phyloP scores from a whole-genome alignment of 495 filamentous ascomycete genomes.

The Talaromyces liani region DNA sequence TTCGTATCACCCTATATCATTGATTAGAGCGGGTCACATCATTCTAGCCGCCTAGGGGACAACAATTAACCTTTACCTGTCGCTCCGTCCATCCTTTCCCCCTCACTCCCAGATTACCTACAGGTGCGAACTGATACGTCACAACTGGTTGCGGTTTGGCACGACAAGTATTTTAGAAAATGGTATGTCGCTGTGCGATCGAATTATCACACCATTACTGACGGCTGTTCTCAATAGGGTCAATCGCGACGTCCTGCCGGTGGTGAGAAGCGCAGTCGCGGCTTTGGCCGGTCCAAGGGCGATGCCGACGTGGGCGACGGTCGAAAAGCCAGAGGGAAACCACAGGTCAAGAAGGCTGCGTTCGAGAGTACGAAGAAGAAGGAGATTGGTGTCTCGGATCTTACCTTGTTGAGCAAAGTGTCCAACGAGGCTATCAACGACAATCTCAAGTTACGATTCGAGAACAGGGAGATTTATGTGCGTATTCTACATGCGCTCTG shows the following conservation, averaged over 20 bases:
- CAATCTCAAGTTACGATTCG: slow-evolving; percentile 94
- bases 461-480: slow-evolving; percentile 93
- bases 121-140: slow-evolving; percentile 17
- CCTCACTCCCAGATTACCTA: not conserved
- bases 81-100: not conserved
- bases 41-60: not conserved
- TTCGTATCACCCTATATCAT: not conserved
- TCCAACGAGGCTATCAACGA: slow-evolving; percentile 99
- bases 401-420: slow-evolving; percentile 96
- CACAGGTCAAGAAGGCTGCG: slow-evolving; percentile 84
- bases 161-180: slow-evolving; percentile 1
- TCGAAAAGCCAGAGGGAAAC: slow-evolving; percentile 42
- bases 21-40: not conserved
- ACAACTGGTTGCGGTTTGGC: slow-evolving; percentile 16
- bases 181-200: slow-evolving; percentile 1
- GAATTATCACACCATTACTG: not conserved
- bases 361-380: slow-evolving; percentile 98
- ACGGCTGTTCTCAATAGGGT: slow-evolving; percentile 19
- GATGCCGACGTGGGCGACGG: slow-evolving; percentile 39
- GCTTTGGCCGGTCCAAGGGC: slow-evolving; percentile 40
- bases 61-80: not conserved
- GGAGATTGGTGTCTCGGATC: slow-evolving; percentile 96
- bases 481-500: slow-evolving; percentile 20
- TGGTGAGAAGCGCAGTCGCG: slow-evolving; percentile 42
- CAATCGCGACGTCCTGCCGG: slow-evolving; percentile 42